These are phyloP conservation scores for Agrocybe chaxingu DNA, from an alignment of 768 basidiomycete genomes.

Conservation along the genomic window DNA sequence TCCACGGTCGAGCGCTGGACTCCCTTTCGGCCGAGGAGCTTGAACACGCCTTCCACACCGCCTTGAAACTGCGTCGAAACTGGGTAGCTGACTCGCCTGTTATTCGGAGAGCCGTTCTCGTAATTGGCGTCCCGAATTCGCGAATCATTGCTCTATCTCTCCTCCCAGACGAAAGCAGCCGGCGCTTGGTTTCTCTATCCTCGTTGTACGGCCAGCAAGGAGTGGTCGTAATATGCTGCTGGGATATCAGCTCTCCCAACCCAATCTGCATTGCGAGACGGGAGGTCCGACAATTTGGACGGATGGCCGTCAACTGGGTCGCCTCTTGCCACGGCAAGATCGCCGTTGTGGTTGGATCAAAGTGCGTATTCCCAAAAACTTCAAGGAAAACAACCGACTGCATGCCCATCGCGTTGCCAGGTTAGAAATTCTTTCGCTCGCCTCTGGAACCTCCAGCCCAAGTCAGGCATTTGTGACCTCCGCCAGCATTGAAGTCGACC, in stretches of 20 bases:
- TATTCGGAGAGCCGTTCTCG: conserved; percentile 21
- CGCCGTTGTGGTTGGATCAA: conserved; percentile 32
- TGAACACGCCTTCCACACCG: conserved; percentile 36
- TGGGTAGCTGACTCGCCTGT: conserved; percentile 46
- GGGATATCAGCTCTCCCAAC: conserved; percentile 40
- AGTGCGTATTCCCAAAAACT: no score
- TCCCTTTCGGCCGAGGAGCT: conserved; percentile 39
- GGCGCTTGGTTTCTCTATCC: conserved; percentile 46
- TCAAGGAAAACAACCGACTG: no score
- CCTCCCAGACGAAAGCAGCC: conserved; percentile 36
- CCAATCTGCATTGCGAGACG: conserved; percentile 43
- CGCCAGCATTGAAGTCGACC: conserved; percentile 20
- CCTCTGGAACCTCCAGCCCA: conserved; percentile 30
- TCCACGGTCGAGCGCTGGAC: conserved; percentile 26
- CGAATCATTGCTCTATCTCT: conserved; percentile 46
- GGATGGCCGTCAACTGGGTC: conserved; percentile 45
- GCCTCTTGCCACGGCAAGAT: conserved; percentile 28
- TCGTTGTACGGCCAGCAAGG: conserved; percentile 11
- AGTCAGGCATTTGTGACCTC: conserved; percentile 32
- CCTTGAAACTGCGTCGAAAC: conserved; percentile 41
- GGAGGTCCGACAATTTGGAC: conserved; percentile 32
- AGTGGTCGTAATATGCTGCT: conserved; percentile 45
- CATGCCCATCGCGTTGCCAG: conserved; percentile 19
- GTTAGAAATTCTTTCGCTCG: conserved; percentile 40
- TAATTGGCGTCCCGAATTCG: conserved; percentile 21